Evolutionary conservation across 2,329 filamentous ascomycete genomes (phyloP), one percentile per base, ranked within the genome.

Genomic region (Fusarium compactum): DNA sequence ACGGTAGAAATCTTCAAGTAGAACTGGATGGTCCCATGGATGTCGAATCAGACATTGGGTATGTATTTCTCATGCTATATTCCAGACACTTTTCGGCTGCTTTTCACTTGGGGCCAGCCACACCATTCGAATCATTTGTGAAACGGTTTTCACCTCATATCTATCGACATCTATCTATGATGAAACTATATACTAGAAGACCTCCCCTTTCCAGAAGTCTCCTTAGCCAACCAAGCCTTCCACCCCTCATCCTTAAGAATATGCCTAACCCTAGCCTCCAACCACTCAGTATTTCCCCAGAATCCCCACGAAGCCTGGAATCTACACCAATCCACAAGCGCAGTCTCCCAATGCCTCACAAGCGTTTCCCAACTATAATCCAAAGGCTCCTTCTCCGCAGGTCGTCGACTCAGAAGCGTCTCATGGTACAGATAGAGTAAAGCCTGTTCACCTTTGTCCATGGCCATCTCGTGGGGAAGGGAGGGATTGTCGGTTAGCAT

Each of bases 271-370:
- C 87, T 81, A 0, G 85, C 85, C 71, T 88, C 84, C 1, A 89
- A 81, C 87, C 87, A 89, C 41, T 84, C 81, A 0, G 85, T 87
- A 40, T 89, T 89, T 0, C 87, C 87, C 87, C 87, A 89, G 63
- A 88, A 89, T 0, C 87, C 87, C 87, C 87, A 89, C 0, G 85
- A 87, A 0, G 86, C 86, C 76, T 89, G 86, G 56, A 89, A 89
- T 8, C 87, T 76, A 63, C 89, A 83, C 90, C 90, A 92, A 73
- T 92, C 90, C 0, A 92, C 89, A 6, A 92, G 76, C 0, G 90
- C 90, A 6, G 85, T 85, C 76, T 92, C 89, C 89, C 90, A 92
- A 70, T 92, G 89, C 22, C 84, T 78, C 8, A 84, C 74, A 18
- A 92, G 86, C 0, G 79, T 73, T 0, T 83, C 79, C 86, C 87